Base-by-base conservation (phyloP, 1,284 basidiomycete genomes). In the Pseudozyma sp. region DNA sequence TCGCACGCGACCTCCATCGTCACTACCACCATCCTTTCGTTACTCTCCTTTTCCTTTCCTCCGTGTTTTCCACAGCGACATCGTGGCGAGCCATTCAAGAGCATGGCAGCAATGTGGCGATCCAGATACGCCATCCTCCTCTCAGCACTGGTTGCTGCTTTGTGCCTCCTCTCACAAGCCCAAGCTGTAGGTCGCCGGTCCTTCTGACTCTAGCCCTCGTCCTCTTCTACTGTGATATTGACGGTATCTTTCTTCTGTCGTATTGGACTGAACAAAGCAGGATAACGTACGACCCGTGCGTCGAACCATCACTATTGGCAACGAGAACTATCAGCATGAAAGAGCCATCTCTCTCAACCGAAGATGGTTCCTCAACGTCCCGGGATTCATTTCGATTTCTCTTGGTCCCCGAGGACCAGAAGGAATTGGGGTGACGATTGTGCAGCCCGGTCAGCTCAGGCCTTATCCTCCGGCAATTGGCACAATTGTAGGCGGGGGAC, bases 131-230 rank as follows among this genome's bases (percentile, higher is more conserved):
- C 48, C 35, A 5, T 54, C 47, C 18, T 55, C 4, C 36, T 65
- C 14, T 11, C 51, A 11, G 42, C 58, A 40, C 39, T 50, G 2
- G 31, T 64, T n/a, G 48, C 42, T 42, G 50, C 45, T 18, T 42
- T 50, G 9, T 61, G 58, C 54, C 47, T 61, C 13, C 45, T 54
- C 1, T 47, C 45, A 0, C 47, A 42, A 12, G 57, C 19, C 14
- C 67, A 64, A 52, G 67, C 52, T 56, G 67, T 70, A 53, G 57
- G 60, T 50, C 21, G 16, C 16, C 19, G 19, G 19, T n/a, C 18
- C 8, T 36, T 13, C n/a, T 40, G 0, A 42, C n/a, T 35, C 47
- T 35, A 5, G 14, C 25, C 7, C 19, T n/a, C 1, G 4, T 25
- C 3, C 5, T n/a, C 38, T 21, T 40, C 19, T 1, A 4, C 8